Evolutionary conservation across 2,329 filamentous ascomycete species (phyloP), one percentile per base, ranked within the genome.

Genomic region (Tetracladium maxilliforme): DNA sequence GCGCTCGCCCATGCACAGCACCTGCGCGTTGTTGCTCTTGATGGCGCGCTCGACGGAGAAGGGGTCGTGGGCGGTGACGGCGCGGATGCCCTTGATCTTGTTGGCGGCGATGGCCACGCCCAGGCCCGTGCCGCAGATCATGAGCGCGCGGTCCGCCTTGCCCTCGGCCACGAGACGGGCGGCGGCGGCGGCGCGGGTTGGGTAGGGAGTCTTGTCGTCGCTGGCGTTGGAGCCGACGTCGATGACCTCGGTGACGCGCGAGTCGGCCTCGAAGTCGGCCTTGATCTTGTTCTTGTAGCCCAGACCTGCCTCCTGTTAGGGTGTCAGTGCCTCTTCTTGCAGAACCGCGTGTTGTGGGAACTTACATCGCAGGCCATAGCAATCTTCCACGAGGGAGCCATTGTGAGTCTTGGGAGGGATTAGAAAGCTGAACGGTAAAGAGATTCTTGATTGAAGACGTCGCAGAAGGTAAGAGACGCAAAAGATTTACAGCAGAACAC

Each of bases 41-140:
- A 92, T 67, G 12, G 77, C 72, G 24, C 81, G 58, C 61, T 92
- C 82, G 6, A 92, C 80, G 28, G 67, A 75, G 58, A 86, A 92
- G 36, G 72, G 75, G 46, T 92, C 83, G 48, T 92, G 83, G 2
- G 83, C 83, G 5, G 82, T 92, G 11, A 92, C 83, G n/a, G 83
- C 83, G 14, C 82, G 62, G 32, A 92, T 70, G 6, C 82, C 82
- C 29, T 72, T 75, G 35, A 92, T 71, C 51, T 92, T 92, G 62
- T 92, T 92, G 36, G 83, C 83, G n/a, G 70, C 58, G 45, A 92
- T 92, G 39, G 83, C 82, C 6, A 92, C 83, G 12, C 83, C 83
- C 6, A 92, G 64, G 0, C 83, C 83, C 0, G 83, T 92, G 3
- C 83, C 82, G 54, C 82, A 92, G 55, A 92, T 81, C 21, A 84